Evolutionary conservation across 2,329 filamentous ascomycete species (phyloP).

Genomic region (Zasmidium citrigriseum): DNA sequence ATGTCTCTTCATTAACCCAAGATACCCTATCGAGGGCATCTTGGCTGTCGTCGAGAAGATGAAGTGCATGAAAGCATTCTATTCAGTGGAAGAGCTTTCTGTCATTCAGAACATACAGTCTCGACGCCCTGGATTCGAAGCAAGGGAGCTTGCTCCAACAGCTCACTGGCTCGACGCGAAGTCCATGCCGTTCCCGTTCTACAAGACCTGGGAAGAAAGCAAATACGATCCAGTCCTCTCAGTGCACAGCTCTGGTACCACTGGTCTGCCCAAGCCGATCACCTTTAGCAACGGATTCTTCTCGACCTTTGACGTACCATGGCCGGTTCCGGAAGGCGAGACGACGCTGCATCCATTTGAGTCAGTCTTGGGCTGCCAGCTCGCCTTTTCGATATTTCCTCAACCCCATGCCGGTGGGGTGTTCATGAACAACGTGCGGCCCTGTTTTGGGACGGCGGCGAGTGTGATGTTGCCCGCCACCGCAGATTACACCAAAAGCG

Average conservation of each 20-base stretch:
- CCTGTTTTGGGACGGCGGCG: not conserved
- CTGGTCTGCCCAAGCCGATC: not conserved
- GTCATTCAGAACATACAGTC: not conserved
- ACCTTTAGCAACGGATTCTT: not conserved
- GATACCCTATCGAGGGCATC: conserved; percentile 4
- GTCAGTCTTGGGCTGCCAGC: not conserved
- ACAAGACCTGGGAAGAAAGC: not conserved
- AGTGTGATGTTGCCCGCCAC: not conserved
- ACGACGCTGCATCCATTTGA: not conserved
- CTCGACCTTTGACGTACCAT: not conserved
- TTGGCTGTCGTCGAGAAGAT: conserved; percentile 1
- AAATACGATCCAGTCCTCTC: not conserved
- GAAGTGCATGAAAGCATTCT: conserved; percentile 1
- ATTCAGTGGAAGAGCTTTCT: not conserved
- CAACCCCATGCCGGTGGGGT: not conserved
- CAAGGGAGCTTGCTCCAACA: not conserved
- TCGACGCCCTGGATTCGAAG: not conserved
- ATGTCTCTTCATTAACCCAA: conserved; percentile 5
- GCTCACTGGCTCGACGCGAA: not conserved
- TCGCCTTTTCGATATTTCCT: not conserved
- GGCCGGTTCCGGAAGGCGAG: not conserved
- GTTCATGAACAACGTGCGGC: not conserved
- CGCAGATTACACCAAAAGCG: not conserved
- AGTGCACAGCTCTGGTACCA: not conserved
- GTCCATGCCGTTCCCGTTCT: not conserved